These are phyloP conservation scores for Amniculicola lignicola DNA, from an alignment of 495 filamentous ascomycete species.

Conservation along the genomic window DNA sequence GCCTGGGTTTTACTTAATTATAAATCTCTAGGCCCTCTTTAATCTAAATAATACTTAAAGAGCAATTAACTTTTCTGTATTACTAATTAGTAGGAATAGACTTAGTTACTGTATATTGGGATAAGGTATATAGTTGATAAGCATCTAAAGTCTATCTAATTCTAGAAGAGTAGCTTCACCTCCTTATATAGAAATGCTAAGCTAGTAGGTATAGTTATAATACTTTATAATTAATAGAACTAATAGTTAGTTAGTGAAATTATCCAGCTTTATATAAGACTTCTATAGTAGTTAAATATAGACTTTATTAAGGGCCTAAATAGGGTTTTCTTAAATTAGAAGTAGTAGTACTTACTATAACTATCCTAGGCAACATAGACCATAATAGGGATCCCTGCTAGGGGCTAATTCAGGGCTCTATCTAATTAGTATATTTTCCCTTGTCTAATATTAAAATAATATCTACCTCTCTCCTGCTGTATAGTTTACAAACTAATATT, in stretches of 20 bases:
- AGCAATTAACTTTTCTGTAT: constrained; percentile 27
- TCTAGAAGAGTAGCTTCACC: constrained; percentile 24
- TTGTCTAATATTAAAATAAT: constrained; percentile 4
- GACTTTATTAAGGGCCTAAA: constrained; percentile 3
- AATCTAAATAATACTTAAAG: constrained; percentile 29
- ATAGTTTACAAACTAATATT: constrained; percentile 1
- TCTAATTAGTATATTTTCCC: constrained; percentile 6
- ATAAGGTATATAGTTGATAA: constrained; percentile 28
- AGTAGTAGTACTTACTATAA: constrained; percentile 6
- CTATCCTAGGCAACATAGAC: constrained; percentile 1
- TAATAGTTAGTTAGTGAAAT: not conserved
- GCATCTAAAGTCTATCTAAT: constrained; percentile 30
- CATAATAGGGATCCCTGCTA: constrained; percentile 4
- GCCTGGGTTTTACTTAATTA: constrained; percentile 14
- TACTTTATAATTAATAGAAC: not conserved
- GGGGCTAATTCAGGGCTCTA: constrained; percentile 2
- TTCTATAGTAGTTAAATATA: constrained; percentile 3
- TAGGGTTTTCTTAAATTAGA: constrained; percentile 10
- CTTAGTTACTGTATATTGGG: not conserved
- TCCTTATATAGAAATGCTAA: constrained; percentile 25
- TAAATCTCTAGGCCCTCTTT: constrained; percentile 26
- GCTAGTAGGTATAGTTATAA: constrained; percentile 30
- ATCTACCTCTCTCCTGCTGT: constrained; percentile 2
- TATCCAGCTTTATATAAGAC: not conserved
- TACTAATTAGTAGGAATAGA: constrained; percentile 13